Base-by-base conservation (phyloP, 164 flowering plant genomes). In the Sextonia rubra region DNA sequence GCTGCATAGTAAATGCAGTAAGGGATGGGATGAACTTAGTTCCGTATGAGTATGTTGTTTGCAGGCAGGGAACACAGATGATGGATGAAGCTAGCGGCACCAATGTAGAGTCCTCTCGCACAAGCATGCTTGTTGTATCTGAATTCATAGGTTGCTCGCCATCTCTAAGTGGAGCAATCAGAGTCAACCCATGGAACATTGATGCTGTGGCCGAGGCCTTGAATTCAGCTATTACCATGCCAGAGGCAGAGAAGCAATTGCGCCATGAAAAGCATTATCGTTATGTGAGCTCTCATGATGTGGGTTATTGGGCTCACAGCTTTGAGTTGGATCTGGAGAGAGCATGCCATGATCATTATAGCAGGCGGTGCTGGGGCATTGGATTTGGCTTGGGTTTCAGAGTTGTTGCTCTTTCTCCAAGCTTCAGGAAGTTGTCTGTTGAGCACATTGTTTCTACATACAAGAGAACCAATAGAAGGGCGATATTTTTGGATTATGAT, bases 11-110 rank as follows among this genome's bases (percentile, higher is more conserved):
- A 7, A 70, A 26, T 27, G 64, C 72, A 12, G 48, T 70, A 8
- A 58, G 72, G 63, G 72, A 70, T 58, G 72, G 72, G 14, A 70
- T 70, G 72, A 70, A 70, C 47, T 37, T 70, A n/a, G 64, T 70
- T 26, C 72, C 72, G 3, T 58, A 70, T 64, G 29, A 70, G 64
- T 70, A 70, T 26, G 4, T 58, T 1, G 64, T 70, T 56, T 56
- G 64, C 47, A 56, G 72, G 25, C 72, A 70, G 48, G 63, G 64
- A 55, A 70, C 44, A 18, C 11, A 52, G 22, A 17, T 24, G 44
- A 18, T 22, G 48, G 64, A 55, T 70, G 48, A 58, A 58, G 72
- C 64, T 30, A 5, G 56, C 8, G 12, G 64, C 9, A 14, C 47
- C 30, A 29, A 20, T 55, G 47, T 27, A 7, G 29, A 27, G 14